These are phyloP conservation scores for Hirschioporus abietinus DNA, from an alignment of 768 basidiomycete species.

Conservation along the genomic window DNA sequence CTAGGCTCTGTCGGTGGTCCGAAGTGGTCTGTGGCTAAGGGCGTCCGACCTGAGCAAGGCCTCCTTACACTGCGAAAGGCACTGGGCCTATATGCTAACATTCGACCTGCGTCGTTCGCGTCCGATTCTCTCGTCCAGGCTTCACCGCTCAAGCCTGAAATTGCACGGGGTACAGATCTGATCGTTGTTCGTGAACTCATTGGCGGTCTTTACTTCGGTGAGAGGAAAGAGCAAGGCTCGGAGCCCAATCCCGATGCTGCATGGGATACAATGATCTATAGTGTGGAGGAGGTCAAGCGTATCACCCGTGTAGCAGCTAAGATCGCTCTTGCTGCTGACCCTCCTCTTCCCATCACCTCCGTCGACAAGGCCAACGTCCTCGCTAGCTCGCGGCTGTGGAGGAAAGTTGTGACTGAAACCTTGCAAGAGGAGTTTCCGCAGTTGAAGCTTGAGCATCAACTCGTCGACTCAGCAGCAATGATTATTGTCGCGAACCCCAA, in stretches of 20 bases:
- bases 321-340: slow-evolving; percentile 77
- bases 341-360: slow-evolving; percentile 85
- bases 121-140: slow-evolving; percentile 83
- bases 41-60: slow-evolving; percentile 90
- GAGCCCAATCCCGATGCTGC: slow-evolving; percentile 63
- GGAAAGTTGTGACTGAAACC: slow-evolving; percentile 86
- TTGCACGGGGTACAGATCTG: slow-evolving; percentile 82
- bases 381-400: slow-evolving; percentile 90
- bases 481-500: slow-evolving; percentile 83
- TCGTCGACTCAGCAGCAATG: slow-evolving; percentile 97
- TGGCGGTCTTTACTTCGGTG: slow-evolving; percentile 93
- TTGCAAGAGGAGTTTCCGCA: slow-evolving; percentile 84
- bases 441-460: slow-evolving; percentile 79
- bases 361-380: slow-evolving; percentile 99
- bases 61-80: slow-evolving; percentile 85
- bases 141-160: slow-evolving; percentile 83
- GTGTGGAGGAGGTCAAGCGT: slow-evolving; percentile 83
- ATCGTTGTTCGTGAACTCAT: slow-evolving; percentile 96
- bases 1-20: slow-evolving; percentile 97
- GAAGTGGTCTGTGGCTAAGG: slow-evolving; percentile 90
- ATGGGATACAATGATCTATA: slow-evolving; percentile 93
- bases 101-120: slow-evolving; percentile 93
- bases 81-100: slow-evolving; percentile 95
- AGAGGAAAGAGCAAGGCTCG: slow-evolving; percentile 79
- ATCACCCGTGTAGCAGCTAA: slow-evolving; percentile 95